These are phyloP conservation scores for Suillus brevipes DNA, from an alignment of 768 basidiomycete genomes.

Conservation along the genomic window DNA sequence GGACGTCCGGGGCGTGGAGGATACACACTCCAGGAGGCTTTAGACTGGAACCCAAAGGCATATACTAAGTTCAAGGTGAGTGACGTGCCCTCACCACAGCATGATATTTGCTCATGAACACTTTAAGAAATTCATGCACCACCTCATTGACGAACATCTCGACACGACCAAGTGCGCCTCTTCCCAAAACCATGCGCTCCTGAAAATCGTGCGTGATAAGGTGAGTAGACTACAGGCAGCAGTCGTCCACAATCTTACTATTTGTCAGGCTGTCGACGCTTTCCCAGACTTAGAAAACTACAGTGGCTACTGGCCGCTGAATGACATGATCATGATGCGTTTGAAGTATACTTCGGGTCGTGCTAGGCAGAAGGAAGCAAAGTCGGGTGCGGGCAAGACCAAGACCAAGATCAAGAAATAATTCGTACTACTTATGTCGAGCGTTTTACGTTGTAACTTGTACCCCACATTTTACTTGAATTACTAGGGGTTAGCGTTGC, in stretches of 20 bases:
- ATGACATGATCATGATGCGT: constrained; percentile 14
- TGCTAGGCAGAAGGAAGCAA: constrained; percentile 1
- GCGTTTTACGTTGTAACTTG: no score
- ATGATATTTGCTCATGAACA: constrained; percentile 7
- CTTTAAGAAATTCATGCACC: background rate
- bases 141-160: constrained; percentile 10
- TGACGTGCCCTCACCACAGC: background rate
- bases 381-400: no score
- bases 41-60: constrained; percentile 20
- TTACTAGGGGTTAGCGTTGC: no score
- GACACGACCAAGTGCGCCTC: constrained; percentile 12
- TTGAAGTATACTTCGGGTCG: constrained; percentile 13
- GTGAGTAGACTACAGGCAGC: background rate
- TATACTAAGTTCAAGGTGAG: constrained; percentile 21
- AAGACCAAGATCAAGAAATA: no score
- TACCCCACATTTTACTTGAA: no score
- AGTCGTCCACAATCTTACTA: background rate
- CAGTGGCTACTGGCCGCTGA: constrained; percentile 8
- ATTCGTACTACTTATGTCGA: no score
- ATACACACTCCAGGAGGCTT: constrained; percentile 22
- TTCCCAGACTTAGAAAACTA: constrained; percentile 17
- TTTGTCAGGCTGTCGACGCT: background rate
- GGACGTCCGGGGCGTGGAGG: constrained; percentile 25
- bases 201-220: background rate
- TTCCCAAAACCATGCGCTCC: background rate